Evolutionary conservation across 306 rosid species (phyloP), one percentile per base, ranked within the genome.

Genomic region (Benincasa hispida): DNA sequence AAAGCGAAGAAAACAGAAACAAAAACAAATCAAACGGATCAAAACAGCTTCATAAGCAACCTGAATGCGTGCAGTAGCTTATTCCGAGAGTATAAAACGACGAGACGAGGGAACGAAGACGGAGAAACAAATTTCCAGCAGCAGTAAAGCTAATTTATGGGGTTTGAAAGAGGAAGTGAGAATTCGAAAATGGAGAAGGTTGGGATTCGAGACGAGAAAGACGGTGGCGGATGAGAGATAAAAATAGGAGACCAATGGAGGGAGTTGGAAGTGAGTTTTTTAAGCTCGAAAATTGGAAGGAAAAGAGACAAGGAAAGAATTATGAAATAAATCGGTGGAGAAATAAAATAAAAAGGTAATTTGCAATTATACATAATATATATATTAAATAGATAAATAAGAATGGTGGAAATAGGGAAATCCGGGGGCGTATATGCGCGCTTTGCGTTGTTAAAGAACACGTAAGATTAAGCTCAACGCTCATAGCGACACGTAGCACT

Each of bases 201-300:
- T 69, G 6, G 75, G 37, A 47, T 45, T 45, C 24, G 39, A 70
- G 76, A 2, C 12, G 58, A 25, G 37, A 70, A 47, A 47, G 58
- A 70, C 41, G 41, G 76, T 68, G 75, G 56, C 35, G 32, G 37
- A 42, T 56, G 75, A 42, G 56, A 68, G 75, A 68, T 56, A 68
- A n/a, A 68, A 68, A 42, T 22, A 22, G 55, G 34, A 42, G 75
- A 14, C 22, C 35, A 42, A 68, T 42, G 34, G 21, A 42, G 55
- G 27, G 5, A 67, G 72, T 34, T 34, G n/a, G 53, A 18, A 67
- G 53, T 21, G 54, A 22, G 75, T 69, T 69, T 69, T 69, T 67
- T 39, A 67, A 67, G 53, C 54, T 21, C 19, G 30, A 68, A 68
- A 68, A 21, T 42, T 42, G 74, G 35, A 67, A 39, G 53, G 50